Conservation (phyloP, 2,329 filamentous ascomycete genomes). For the Didymella pinodella region DNA sequence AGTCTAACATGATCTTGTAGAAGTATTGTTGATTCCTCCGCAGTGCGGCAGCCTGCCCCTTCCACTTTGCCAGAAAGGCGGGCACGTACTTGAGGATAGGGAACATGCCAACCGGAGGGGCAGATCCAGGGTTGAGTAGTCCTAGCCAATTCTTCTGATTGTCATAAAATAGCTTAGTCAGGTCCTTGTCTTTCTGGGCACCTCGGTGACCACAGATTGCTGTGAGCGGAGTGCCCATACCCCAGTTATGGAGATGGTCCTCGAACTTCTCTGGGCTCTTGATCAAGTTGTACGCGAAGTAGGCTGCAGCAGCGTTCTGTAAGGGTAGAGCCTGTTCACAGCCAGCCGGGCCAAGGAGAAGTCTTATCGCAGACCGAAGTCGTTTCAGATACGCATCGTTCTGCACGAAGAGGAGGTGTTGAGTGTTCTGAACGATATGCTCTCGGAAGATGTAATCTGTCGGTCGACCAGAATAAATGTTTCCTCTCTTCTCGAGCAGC, state of each 20-base stretch:
- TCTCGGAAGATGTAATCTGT: background rate
- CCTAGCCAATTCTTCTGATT: background rate
- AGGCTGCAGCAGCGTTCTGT: background rate
- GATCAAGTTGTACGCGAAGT: background rate
- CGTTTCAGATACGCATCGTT: background rate
- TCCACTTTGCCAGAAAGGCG: background rate
- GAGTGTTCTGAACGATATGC: background rate
- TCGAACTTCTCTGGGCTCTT: background rate
- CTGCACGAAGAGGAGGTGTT: background rate
- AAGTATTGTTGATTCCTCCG: background rate
- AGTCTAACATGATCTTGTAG: background rate
- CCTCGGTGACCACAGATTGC: background rate
- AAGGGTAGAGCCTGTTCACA: background rate
- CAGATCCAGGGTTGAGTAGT: background rate
- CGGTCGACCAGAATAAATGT: background rate
- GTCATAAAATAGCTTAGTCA: background rate
- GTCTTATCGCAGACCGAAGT: background rate
- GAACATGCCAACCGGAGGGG: background rate
- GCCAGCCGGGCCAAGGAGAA: background rate
- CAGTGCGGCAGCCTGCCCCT: background rate
- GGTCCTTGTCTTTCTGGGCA: background rate
- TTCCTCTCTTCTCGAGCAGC: background rate
- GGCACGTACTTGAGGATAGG: background rate
- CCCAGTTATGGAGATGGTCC: background rate
- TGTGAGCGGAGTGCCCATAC: background rate